Evolutionary conservation across 495 filamentous ascomycete genomes (phyloP).

Genomic region (Bacidia rubella): DNA sequence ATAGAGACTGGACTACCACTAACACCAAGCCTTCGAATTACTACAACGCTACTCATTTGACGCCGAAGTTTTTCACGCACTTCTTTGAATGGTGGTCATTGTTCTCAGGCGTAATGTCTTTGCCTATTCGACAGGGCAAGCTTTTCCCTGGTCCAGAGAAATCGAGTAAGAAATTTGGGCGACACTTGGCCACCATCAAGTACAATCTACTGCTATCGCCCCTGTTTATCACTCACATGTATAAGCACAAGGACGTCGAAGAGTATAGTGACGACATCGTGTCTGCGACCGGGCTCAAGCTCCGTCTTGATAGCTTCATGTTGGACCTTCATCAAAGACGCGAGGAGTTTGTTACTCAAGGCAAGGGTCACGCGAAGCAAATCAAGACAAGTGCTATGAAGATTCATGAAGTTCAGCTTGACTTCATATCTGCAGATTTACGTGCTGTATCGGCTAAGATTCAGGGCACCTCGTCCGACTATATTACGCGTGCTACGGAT

Average conservation of each 20-base stretch:
- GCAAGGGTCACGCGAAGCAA: slow-evolving; percentile 55
- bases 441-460: slow-evolving; percentile 89
- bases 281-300: slow-evolving; percentile 85
- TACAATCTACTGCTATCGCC: slow-evolving; percentile 89
- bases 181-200: slow-evolving; percentile 93
- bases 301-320: slow-evolving; percentile 88
- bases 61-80: slow-evolving; percentile 90
- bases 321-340: slow-evolving; percentile 89
- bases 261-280: slow-evolving; percentile 69
- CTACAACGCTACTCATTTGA: slow-evolving; percentile 90
- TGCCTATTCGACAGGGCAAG: slow-evolving; percentile 82
- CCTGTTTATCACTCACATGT: slow-evolving; percentile 87
- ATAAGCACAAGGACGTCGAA: slow-evolving; percentile 94
- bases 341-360: slow-evolving; percentile 74
- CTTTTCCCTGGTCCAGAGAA: slow-evolving; percentile 88
- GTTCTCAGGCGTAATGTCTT: slow-evolving; percentile 87
- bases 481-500: slow-evolving; percentile 50
- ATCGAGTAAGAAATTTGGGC: slow-evolving; percentile 94
- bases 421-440: slow-evolving; percentile 84
- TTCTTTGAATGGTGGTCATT: slow-evolving; percentile 98
- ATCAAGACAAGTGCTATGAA: slow-evolving; percentile 81
- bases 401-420: slow-evolving; percentile 84
- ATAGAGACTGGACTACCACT: slow-evolving; percentile 64
- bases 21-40: slow-evolving; percentile 62
- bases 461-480: slow-evolving; percentile 57